Base-by-base conservation (phyloP, 2,329 filamentous ascomycete genomes). In the Xylariales sp. region DNA sequence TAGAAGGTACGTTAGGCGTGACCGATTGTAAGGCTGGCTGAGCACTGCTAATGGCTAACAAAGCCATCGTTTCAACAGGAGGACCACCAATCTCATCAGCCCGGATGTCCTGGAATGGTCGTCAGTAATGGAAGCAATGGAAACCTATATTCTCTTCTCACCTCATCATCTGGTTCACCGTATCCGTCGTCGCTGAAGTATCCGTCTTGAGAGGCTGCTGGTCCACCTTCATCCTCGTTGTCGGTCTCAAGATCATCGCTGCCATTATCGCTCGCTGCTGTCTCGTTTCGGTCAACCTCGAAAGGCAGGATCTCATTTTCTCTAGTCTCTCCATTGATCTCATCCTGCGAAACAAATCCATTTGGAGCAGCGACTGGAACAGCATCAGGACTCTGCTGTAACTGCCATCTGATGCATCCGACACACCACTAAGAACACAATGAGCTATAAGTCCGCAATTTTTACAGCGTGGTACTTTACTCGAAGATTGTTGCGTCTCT, bases 391-490 rank as follows among this genome's bases (percentile, higher is more conserved):
- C 55, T 53, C 5, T 49, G 46, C 12, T 49, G 51, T 12, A 43
- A 29, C n/a, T 53, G 55, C 59, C 60, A 66, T 3, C 53, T 47
- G 0, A 54, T 59, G 43, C 65, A 68, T 4, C 46, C 38, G 3
- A 50, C 47, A 46, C 64, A 68, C 59, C 61, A 62, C 62, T 65
- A 31, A 15, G 22, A 35, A 11, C 4, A 31, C 39, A 36, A 14
- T 31, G 38, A 35, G 40, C 46, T 19, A 47, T 19, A n/a, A 31
- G 9, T 14, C 7, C 9, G 31, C 12, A 21, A n/a, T 15, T 14
- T 7, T 22, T 15, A 12, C 8, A 27, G n/a, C n/a, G 24, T 27
- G 7, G 8, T 36, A 22, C n/a, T 35, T 42, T 31, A 43, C 36
- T 10, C 21, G 46, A 47, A 36, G 43, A 2, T 51, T 46, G 24